phyloP scores from a whole-genome alignment of 208 protist species.

The Vickermania ingenoplastis region DNA sequence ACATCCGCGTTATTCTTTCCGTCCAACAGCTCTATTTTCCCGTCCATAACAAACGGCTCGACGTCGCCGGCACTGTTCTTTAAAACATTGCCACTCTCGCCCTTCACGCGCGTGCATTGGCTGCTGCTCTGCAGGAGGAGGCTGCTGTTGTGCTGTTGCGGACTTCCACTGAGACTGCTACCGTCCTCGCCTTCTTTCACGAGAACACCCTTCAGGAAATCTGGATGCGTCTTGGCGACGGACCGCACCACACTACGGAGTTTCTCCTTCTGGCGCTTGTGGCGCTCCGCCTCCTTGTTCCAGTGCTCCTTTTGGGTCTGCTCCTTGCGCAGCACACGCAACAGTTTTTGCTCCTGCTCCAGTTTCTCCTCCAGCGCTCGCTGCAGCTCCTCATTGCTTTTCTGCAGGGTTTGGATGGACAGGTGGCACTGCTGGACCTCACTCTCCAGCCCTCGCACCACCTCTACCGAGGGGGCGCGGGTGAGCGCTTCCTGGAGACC shows the following conservation, averaged over 20 bases:
- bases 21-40: no score
- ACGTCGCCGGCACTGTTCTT: background rate
- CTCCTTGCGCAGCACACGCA: background rate
- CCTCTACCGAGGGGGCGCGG: background rate
- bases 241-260: background rate
- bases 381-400: conserved; percentile 11
- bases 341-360: conserved; percentile 11
- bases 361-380: conserved; percentile 3
- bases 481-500: conserved; percentile 33
- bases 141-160: background rate
- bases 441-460: background rate
- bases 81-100: background rate
- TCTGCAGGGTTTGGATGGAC: conserved; percentile 4
- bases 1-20: background rate
- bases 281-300: conserved; percentile 8
- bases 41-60: background rate
- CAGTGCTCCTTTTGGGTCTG: conserved; percentile 4
- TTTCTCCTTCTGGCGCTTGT: conserved; percentile 7
- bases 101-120: background rate
- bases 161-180: background rate
- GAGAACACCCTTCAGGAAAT: conserved; percentile 1
- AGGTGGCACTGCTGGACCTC: background rate
- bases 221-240: conserved; percentile 6
- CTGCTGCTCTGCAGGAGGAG: background rate
- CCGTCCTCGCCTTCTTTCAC: conserved; percentile 1